Evolutionary conservation across 345 rosid genomes (phyloP).

Genomic region (Lepidium africanum): DNA sequence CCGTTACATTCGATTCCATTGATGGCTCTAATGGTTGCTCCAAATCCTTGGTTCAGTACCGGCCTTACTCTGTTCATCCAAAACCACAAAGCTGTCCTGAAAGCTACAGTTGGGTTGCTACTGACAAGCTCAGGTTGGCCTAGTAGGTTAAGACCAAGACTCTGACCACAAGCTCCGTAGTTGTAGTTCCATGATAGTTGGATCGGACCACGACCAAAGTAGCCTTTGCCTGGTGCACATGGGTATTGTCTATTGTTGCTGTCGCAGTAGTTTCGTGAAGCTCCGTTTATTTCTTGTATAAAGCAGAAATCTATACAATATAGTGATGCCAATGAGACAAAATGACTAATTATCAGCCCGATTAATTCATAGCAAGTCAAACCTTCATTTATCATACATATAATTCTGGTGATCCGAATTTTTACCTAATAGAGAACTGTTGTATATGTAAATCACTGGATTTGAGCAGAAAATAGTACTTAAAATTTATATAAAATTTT

Average conservation of each 20-base stretch:
- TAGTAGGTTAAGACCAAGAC: conserved; percentile 29
- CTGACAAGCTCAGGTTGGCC: conserved; percentile 38
- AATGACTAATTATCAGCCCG: neutral
- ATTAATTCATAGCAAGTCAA: neutral
- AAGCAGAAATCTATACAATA: conserved; percentile 48
- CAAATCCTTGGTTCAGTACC: conserved; percentile 39
- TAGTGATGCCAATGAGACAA: neutral
- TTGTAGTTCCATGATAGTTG: conserved; percentile 49
- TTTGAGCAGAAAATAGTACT: no score
- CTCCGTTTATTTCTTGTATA: conserved; percentile 49
- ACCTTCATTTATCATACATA: neutral
- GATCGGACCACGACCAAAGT: conserved; percentile 54
- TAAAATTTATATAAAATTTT: no score
- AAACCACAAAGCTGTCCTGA: conserved; percentile 45
- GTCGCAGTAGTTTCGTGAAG: conserved; percentile 45
- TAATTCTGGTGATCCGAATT: neutral
- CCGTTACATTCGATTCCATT: conserved; percentile 42
- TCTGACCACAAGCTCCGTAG: conserved; percentile 42
- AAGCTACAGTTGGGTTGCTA: conserved; percentile 32
- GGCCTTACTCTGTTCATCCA: conserved; percentile 47
- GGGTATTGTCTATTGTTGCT: conserved; percentile 34
- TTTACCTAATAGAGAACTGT: no score
- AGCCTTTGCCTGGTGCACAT: conserved; percentile 41
- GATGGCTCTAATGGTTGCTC: conserved; percentile 40
- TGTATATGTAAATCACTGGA: no score